Conservation (phyloP, 768 basidiomycete species). For the Pulveroboletus sp. region DNA sequence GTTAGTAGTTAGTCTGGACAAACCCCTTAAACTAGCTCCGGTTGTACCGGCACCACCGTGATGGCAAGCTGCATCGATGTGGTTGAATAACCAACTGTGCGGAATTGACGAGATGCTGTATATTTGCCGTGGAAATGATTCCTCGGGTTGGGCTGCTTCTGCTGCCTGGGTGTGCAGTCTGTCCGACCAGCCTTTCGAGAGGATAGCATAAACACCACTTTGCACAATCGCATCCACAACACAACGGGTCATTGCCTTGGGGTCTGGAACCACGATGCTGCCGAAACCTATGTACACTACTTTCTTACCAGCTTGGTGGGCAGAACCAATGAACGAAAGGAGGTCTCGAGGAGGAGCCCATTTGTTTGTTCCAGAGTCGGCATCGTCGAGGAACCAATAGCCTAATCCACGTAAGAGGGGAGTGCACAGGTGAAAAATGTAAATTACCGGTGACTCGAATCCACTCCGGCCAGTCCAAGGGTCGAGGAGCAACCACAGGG, state of each 20-base stretch:
- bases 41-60: constrained; percentile 98
- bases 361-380: constrained; percentile 82
- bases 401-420: constrained; percentile 42
- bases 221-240: constrained; percentile 84
- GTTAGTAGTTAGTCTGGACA: constrained; percentile 13
- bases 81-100: constrained; percentile 93
- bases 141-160: constrained; percentile 58
- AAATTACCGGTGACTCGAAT: constrained; percentile 80
- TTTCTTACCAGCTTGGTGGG: constrained; percentile 73
- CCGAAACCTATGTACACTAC: constrained; percentile 98
- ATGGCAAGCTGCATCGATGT: constrained; percentile 95
- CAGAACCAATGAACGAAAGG: constrained; percentile 75
- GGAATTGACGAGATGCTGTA: constrained; percentile 83
- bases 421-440: constrained; percentile 1
- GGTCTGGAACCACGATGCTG: constrained; percentile 95
- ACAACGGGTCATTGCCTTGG: constrained; percentile 84
- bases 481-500: constrained; percentile 83
- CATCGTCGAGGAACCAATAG: constrained; percentile 96
- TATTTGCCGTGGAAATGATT: constrained; percentile 72
- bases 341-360: constrained; percentile 85
- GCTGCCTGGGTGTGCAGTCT: constrained; percentile 64
- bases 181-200: constrained; percentile 99
- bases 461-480: constrained; percentile 99
- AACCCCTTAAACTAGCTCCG: constrained; percentile 89
- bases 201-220: constrained; percentile 86